Percentiles rank a stretch among this genome's conserved stretches.
Evolutionary conservation across 2,329 filamentous ascomycete genomes (phyloP).

Genomic region (Neofusicoccum kwambonambiense): DNA sequence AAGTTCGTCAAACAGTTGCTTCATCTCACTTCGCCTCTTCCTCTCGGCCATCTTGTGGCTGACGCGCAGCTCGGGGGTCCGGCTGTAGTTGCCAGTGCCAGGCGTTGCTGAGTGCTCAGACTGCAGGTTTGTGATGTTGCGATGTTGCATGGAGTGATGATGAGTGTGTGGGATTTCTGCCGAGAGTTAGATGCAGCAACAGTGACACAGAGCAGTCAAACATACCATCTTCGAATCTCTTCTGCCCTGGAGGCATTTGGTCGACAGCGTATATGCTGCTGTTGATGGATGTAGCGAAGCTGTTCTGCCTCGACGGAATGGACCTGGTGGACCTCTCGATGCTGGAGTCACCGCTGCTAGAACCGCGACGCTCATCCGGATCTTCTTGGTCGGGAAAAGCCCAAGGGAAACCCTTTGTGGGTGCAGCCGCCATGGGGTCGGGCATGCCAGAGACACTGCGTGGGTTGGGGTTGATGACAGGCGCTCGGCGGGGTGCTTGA

Average conservation of each 20-base stretch:
- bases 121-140: constrained; percentile 65
- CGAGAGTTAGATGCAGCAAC: constrained; percentile 24
- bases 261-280: constrained; percentile 78
- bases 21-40: constrained; percentile 84
- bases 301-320: constrained; percentile 69
- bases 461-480: constrained; percentile 69
- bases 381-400: constrained; percentile 76
- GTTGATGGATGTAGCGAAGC: constrained; percentile 72
- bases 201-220: background rate
- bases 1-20: constrained; percentile 78
- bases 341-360: constrained; percentile 50
- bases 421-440: constrained; percentile 66
- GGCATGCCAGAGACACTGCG: constrained; percentile 63
- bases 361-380: constrained; percentile 47
- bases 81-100: constrained; percentile 73
- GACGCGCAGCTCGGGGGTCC: constrained; percentile 76
- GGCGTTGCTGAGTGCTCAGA: constrained; percentile 58
- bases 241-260: constrained; percentile 68
- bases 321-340: constrained; percentile 52
- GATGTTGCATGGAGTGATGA: constrained; percentile 75
- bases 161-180: constrained; percentile 54
- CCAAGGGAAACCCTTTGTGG: constrained; percentile 81
- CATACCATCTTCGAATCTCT: constrained; percentile 65
- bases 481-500: constrained; percentile 59
- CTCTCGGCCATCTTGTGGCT: constrained; percentile 84